phyloP scores from a whole-genome alignment of 345 rosid genomes.

The Iberis pinnata region DNA sequence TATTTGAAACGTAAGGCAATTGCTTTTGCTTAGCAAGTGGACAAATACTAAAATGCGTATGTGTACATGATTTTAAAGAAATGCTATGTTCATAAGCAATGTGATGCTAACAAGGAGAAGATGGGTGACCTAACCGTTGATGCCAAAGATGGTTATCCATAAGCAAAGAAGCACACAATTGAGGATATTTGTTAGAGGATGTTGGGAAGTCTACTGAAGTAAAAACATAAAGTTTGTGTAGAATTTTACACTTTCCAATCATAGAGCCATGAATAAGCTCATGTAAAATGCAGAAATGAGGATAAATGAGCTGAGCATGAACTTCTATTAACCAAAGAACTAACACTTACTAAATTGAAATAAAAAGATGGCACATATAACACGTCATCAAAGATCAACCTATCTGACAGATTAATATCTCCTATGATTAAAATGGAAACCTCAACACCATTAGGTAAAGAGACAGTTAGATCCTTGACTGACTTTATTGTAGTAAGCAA shows the following conservation, averaged over 20 bases:
- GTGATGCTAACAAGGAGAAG: too few species aligned
- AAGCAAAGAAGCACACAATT: background rate
- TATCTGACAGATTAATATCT: background rate
- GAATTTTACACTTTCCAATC: background rate
- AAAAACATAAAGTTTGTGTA: too few species aligned
- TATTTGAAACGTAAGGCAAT: background rate
- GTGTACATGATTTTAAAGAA: background rate
- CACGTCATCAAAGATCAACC: background rate
- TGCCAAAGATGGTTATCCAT: background rate
- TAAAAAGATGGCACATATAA: background rate
- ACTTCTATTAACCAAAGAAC: rapidly evolving
- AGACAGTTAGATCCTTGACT: background rate
- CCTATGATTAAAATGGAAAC: background rate
- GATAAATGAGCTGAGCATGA: background rate
- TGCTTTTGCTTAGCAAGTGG: background rate
- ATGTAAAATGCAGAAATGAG: background rate
- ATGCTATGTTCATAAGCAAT: background rate
- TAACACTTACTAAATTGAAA: background rate
- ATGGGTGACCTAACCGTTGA: background rate
- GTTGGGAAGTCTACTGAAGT: background rate
- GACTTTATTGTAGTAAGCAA: too few species aligned
- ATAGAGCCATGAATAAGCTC: background rate
- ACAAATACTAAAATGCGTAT: background rate
- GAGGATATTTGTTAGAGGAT: too few species aligned
- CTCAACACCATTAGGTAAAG: background rate